Percentiles rank a stretch among this genome's conserved stretches.
phyloP scores from a whole-genome alignment of 257 asterid species.

The Gentiana dahurica region DNA sequence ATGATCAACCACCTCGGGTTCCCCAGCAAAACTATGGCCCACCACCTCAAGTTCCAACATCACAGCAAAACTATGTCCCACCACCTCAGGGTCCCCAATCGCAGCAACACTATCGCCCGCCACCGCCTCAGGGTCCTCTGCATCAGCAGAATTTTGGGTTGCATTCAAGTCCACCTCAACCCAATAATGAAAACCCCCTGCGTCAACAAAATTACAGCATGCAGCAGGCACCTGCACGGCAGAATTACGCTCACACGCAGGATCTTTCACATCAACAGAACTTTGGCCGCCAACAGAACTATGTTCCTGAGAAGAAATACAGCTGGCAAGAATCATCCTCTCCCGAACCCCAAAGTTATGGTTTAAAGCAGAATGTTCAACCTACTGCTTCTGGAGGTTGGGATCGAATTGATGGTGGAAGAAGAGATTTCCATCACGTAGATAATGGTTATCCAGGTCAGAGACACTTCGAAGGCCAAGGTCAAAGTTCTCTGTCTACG shows the following conservation, averaged over 20 bases:
- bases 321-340: constrained; percentile 18
- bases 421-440: constrained; percentile 17
- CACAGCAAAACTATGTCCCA: constrained; percentile 19
- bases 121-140: constrained; percentile 10
- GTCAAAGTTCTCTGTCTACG: constrained; percentile 18
- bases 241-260: constrained; percentile 14
- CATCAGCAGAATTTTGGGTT: constrained; percentile 23
- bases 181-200: neutral
- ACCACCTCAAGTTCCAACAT: constrained; percentile 9
- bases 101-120: neutral
- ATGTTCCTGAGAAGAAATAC: constrained; percentile 29
- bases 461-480: constrained; percentile 24
- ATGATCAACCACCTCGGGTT: constrained; percentile 3
- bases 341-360: constrained; percentile 17
- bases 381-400: constrained; percentile 20
- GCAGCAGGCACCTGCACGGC: constrained; percentile 8
- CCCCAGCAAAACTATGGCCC: constrained; percentile 15
- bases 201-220: constrained; percentile 13
- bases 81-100: no score
- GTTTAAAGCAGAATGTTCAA: constrained; percentile 23
- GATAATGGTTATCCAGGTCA: constrained; percentile 11
- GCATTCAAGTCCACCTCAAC: constrained; percentile 14
- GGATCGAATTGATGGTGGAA: constrained; percentile 14
- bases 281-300: constrained; percentile 20
- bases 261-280: constrained; percentile 13